Evolutionary conservation across 345 rosid genomes (phyloP), one percentile per base, ranked within the genome.

Genomic region (Salix viminalis): DNA sequence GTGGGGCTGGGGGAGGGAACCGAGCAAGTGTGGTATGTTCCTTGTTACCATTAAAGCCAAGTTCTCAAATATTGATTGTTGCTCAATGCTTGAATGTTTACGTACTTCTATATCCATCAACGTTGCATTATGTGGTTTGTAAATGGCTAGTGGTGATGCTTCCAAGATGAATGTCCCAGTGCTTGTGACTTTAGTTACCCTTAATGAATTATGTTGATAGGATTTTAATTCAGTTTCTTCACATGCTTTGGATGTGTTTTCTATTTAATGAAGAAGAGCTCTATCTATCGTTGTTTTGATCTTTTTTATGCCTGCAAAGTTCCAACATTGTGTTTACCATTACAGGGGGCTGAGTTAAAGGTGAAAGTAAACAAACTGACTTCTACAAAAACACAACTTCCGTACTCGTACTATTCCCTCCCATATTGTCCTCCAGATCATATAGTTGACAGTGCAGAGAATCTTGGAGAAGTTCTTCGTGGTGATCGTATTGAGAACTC

Each of bases 401-500:
- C 98, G 11, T 92, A 91, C 67, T 88, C 96, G 4, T 94, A 87
- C 65, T 94, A 94, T 73, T 90, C 93, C 70, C 88, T 94, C 12
- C 90, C 89, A 15, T 89, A 87, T 67, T 94, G 96, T 76, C 88
- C 48, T 66, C 97, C 98, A 21, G 75, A 79, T 12, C 50, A 52
- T 4, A 90, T 94, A 56, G 83, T 94, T 77, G 96, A 94, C 79
- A 94, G 90, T 74, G 91, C 92, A 7, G 98, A 94, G 86, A 94
- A 94, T 86, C 97, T 92, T 18, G 97, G 98, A 61, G 98, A 94
- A 87, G 97, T 94, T 82, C 94, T 91, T 67, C 91, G 96, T 46
- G 97, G 97, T 65, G 97, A 92, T 82, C 93, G 96, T 39, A 93
- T 93, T 52, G 97, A 93, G 71, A 93, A 93, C 84, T 91, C 97